Evolutionary conservation across 129 eudicot genomes (phyloP), one percentile per base, ranked within the genome.

Genomic region (Tagetes patula): DNA sequence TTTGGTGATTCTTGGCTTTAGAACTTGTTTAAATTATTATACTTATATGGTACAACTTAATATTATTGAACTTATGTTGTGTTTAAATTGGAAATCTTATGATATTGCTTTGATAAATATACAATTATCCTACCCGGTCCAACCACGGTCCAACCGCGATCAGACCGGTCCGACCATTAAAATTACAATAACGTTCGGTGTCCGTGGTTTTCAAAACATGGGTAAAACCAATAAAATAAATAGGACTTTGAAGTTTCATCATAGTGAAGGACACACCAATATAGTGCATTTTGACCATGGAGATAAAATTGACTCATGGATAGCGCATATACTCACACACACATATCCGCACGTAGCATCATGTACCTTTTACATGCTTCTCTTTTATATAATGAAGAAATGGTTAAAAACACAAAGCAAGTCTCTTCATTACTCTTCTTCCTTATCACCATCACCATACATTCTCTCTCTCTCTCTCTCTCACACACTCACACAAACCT

Each of bases 371-470:
- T 67, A 34, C 84, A 67, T 80, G 58, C 72, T 74, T 80, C 77
- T 71, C 74, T 61, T 75, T 69, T 67, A 77, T 53, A 67, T 65
- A 55, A 58, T 75, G 66, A 13, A 39, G 39, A 68, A 75, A 70
- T 30, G 56, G 43, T 75, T 73, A 8, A 68, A 72, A 63, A 59
- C 76, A 80, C 41, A 45, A 69, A 58, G 77, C 72, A 76, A 75
- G 77, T 81, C 65, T 81, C 75, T 54, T 47, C n/a, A 75, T 56
- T 69, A 75, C 84, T 69, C 73, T 65, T 69, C 73, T 65, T 55
- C 78, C 79, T 70, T 71, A 69, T 76, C 80, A 62, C 75, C 84
- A 45, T 65, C 81, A 63, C 69, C 84, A 70, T 68, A 50, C 69
- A 59, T 60, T 45, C 79, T 33, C 42, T 61, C 77, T 40, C 68